Base-by-base conservation (phyloP, 176 grass and related monocot genomes). In the Avena atlantica region DNA sequence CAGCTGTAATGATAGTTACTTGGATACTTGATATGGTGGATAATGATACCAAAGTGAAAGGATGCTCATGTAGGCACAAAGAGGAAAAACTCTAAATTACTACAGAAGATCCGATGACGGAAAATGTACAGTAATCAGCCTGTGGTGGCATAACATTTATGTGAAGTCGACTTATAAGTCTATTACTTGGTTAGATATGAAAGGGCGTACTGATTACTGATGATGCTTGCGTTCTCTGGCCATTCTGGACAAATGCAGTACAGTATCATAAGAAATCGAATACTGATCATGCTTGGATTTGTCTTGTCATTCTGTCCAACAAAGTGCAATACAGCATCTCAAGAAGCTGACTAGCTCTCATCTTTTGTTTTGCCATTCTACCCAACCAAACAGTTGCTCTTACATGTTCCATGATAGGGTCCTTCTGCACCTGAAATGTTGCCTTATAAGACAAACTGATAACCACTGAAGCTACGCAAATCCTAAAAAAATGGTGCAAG, bases 291-390 rank as follows among this genome's bases (percentile, higher is more conserved):
- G 47, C 48, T 75, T 52, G 53, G 3, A 9, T 53, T 76, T 31
- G 36, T 71, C 49, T 19, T 53, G 25, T 31, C 73, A 55, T 31
- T 17, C 24, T 76, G 49, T 53, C 48, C 45, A 76, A 53, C 6
- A 53, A 51, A 19, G 21, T 51, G 47, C 47, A 25, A 8, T 75
- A 51, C 47, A 12, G 21, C 70, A 74, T 49, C 47, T 25, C 12
- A 75, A 51, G 72, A 75, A 75, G 47, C 13, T 23, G 19, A 75
- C 6, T 50, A 51, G 21, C 8, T 76, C 14, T 24, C 48, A 76
- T 83, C 23, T 25, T 88, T 88, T 83, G 40, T 13, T 76, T 34
- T 83, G 6, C 68, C 68, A 53, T 73, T 73, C 55, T 74, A 40
- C 17, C 67, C 14, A 24, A 34, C n/a, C 29, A 27, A 64, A 17